Evolutionary conservation across 176 grass and related monocot species (phyloP).

Genomic region (Triticum monococcum): DNA sequence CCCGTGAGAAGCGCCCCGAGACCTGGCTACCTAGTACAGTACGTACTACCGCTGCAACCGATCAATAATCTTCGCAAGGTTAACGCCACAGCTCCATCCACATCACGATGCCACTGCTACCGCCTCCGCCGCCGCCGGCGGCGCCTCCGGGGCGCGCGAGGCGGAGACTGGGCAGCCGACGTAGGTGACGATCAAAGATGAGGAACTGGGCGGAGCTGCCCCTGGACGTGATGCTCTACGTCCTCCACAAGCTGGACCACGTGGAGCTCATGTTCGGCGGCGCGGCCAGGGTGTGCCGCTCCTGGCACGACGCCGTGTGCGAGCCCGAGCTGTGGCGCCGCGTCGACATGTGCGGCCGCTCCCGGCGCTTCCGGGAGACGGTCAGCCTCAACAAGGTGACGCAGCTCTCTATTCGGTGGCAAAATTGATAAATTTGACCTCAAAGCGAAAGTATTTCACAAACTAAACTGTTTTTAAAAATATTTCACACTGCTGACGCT

Average conservation of each 20-base stretch:
- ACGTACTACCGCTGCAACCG: no score
- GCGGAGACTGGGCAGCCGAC: neutral
- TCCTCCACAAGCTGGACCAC: constrained; percentile 1
- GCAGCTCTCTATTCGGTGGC: no score
- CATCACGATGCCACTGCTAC: neutral
- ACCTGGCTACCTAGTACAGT: no score
- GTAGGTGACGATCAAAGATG: neutral
- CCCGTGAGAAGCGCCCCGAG: no score
- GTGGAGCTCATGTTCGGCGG: constrained; percentile 4
- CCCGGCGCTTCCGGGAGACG: neutral
- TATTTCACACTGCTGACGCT: no score
- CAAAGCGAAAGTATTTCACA: no score
- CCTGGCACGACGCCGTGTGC: neutral
- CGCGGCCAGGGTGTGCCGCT: neutral
- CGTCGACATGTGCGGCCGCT: neutral
- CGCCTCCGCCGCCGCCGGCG: neutral
- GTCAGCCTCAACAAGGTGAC: neutral
- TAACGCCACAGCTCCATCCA: neutral
- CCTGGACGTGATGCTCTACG: neutral
- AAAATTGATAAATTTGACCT: no score
- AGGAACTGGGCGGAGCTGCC: neutral
- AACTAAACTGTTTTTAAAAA: no score
- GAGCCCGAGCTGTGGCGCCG: neutral
- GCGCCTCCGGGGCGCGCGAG: neutral
- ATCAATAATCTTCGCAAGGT: neutral